Conservation (phyloP, 2,329 filamentous ascomycete species). For the Colletotrichum higginsianum region DNA sequence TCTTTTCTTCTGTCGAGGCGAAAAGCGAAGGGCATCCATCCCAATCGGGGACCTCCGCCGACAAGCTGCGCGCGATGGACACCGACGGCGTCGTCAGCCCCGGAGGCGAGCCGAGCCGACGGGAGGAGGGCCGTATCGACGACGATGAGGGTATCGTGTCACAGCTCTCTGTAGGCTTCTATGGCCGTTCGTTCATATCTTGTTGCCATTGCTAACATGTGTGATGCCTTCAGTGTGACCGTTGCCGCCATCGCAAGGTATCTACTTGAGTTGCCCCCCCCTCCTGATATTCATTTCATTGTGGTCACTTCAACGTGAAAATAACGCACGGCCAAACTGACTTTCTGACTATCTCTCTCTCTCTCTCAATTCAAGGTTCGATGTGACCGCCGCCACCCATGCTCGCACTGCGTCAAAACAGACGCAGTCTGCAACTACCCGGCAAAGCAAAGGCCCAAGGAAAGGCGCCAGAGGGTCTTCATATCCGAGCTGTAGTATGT, state of each 20-base stretch:
- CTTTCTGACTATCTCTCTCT: too few species aligned
- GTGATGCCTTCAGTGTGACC: conserved; percentile 14
- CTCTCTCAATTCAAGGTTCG: conserved; percentile 10
- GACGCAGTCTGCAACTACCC: conserved; percentile 27
- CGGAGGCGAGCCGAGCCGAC: neutral
- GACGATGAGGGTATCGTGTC: conserved; percentile 10
- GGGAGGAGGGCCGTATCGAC: neutral
- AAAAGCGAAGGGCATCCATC: too few species aligned
- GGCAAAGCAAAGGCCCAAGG: conserved; percentile 16
- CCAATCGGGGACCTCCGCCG: too few species aligned
- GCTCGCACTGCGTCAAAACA: conserved; percentile 25
- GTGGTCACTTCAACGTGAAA: too few species aligned
- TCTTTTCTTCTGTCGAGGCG: too few species aligned
- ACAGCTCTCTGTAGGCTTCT: conserved; percentile 10
- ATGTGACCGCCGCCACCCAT: conserved; percentile 31
- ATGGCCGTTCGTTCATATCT: neutral
- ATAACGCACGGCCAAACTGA: too few species aligned
- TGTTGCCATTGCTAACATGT: neutral
- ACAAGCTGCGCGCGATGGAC: neutral
- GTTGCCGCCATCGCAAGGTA: conserved; percentile 38
- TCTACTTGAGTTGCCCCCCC: neutral
- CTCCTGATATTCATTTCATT: too few species aligned
- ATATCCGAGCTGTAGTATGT: conserved; percentile 31
- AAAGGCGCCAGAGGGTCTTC: conserved; percentile 28
- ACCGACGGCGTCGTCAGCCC: neutral